Base-by-base conservation (phyloP, 805 yeast species). In the Kodamaea leandrae region DNA sequence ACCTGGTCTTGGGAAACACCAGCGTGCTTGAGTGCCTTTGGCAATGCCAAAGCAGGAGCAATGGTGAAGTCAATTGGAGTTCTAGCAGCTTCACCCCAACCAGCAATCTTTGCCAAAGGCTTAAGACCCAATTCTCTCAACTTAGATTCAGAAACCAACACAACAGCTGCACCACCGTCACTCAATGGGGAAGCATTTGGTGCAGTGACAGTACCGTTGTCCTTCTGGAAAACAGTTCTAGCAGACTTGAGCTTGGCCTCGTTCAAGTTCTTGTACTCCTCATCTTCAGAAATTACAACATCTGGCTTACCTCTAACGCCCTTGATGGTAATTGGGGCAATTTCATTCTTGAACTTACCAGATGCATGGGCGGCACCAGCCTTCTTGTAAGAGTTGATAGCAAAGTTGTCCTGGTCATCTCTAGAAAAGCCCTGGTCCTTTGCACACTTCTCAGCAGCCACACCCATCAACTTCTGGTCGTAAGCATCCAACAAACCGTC, bases 1-100 rank as follows among this genome's bases (percentile, higher is more conserved):
- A 93, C 80, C 45, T 86, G 82, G 41, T 76, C 76, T 38, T 76
- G 56, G 10, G 74, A 44, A 37, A 90, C 57, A 37, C 80, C 77
- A 30, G 97, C 96, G 58, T 83, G 93, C 67, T 87, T 84, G 58
- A 93, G 74, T 28, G 97, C 98, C 76, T 90, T 91, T 69, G 96
- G 96, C 55, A 91, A 81, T 40, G 99, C 96, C 60, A 89, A 73
- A 25, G 96, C 71, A 51, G 99, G 99, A 21, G 98, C 89, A 67
- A 93, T 85, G 41, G 99, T 91, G 77, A 93, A 93, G 70, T 90
- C 95, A 54, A 84, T 77, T 51, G 99, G 99, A 32, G 81, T 80
- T 64, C 88, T 90, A 43, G 95, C 99, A 57, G 98, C 98, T 64
- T 93, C 99, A 68, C 96, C 99, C 96, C 96, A 91, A 46, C 96